Evolutionary conservation across 2,329 filamentous ascomycete genomes (phyloP), one percentile per base, ranked within the genome.

Genomic region (Golovinomyces cichoracearum): DNA sequence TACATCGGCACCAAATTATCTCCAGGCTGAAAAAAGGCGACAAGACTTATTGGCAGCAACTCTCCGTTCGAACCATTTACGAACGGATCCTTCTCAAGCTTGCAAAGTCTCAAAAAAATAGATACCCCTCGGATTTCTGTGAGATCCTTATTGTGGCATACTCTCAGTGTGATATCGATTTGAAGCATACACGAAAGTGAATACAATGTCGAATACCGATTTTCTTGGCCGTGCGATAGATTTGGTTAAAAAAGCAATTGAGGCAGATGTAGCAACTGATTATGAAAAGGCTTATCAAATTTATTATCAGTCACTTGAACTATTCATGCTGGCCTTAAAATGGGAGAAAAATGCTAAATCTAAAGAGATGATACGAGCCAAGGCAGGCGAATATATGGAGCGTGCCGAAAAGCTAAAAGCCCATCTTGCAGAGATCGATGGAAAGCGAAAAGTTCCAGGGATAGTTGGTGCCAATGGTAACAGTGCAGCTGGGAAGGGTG

Each of bases 311-410:
- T 80, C 88, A 47, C 81, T 98, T 57, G 88, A 98, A 66, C 76
- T 95, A 50, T 98, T 95, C 71, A 93, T 98, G 82, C 81, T 95
- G 52, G 90, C 90, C 29, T 73, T 98, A 52, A 98, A 98, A 71
- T 98, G 88, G 88, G 90, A 98, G 69, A 98, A 95, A 74, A 95
- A 94, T 67, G 78, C 82, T 54, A 88, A 86, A 58, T 86, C 84
- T 54, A 95, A 95, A 70, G 85, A 92, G 62, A 93, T 93, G 74
- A 94, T 98, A 64, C 80, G 90, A 57, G 77, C 82, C 57, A 95
- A 95, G 69, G 85, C 86, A 19, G 82, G 72, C 58, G 88, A 94
- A 63, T 98, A 98, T 70, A 93, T 98, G 80, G 88, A 94, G 66
- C 83, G 90, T 53, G 90, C 90, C 54, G 90, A 98, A 69, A 95